These are phyloP conservation scores for Rosa hybrid DNA, from an alignment of 331 rosid genomes.

Conservation along the genomic window DNA sequence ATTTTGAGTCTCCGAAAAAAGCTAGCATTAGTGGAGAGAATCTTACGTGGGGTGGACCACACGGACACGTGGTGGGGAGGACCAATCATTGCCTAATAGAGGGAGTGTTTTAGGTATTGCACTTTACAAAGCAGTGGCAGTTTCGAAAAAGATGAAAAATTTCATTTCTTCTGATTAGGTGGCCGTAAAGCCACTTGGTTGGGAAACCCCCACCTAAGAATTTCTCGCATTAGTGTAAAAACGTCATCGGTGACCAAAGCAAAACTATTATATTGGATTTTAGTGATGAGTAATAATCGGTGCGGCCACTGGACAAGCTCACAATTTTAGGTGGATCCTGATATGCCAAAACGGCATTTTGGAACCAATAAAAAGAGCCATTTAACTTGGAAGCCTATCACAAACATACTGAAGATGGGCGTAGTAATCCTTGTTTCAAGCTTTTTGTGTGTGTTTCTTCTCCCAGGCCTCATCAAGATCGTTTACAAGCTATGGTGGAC, in stretches of 20 bases:
- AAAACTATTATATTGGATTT: neutral
- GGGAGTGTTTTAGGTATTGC: too few species aligned
- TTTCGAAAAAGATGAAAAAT: too few species aligned
- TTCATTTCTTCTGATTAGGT: too few species aligned
- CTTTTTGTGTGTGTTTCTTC: constrained; percentile 14
- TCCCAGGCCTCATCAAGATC: constrained; percentile 8
- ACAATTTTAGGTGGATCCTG: neutral
- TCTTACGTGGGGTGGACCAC: too few species aligned
- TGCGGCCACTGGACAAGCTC: neutral
- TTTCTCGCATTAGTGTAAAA: neutral
- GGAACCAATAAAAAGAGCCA: neutral
- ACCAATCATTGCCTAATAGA: too few species aligned
- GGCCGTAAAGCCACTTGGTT: too few species aligned
- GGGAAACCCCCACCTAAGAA: too few species aligned
- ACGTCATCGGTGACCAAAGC: neutral
- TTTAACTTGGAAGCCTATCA: neutral
- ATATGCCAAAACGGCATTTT: neutral
- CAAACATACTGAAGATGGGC: neutral
- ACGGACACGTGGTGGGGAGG: too few species aligned
- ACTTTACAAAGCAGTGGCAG: too few species aligned
- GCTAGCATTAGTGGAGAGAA: neutral
- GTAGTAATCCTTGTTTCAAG: neutral
- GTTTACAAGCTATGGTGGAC: constrained; percentile 30
- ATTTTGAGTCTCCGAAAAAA: neutral
- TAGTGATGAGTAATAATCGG: neutral